These are phyloP conservation scores for Gillenia trifoliata DNA, from an alignment of 306 rosid species.

Conservation along the genomic window DNA sequence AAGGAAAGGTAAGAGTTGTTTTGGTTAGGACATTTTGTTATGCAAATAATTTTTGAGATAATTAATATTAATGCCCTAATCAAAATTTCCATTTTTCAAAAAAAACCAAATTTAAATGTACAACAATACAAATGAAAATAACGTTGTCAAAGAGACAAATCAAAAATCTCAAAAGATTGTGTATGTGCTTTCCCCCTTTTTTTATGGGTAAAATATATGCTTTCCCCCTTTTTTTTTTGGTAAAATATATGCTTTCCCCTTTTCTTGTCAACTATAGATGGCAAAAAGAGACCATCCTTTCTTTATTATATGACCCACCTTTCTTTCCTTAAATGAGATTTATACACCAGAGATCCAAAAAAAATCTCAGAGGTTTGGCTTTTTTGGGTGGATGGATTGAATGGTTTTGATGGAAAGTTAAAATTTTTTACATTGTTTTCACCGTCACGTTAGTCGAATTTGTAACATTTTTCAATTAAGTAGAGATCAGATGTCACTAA, in stretches of 20 bases:
- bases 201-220: too few species aligned
- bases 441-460: rapidly evolving
- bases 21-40: neutral
- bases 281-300: neutral
- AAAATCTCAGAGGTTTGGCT: neutral
- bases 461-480: too few species aligned
- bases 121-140: neutral
- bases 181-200: neutral
- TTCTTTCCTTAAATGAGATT: neutral
- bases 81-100: neutral
- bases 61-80: neutral
- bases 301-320: neutral
- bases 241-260: too few species aligned
- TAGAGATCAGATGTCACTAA: too few species aligned
- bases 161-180: neutral
- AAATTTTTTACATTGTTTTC: too few species aligned
- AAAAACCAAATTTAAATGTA: neutral
- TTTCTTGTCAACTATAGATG: neutral
- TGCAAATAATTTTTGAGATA: neutral
- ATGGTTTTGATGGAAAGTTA: neutral
- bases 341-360: neutral
- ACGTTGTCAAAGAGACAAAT: neutral
- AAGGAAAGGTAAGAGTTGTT: neutral
- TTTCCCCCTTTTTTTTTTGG: neutral
- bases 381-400: neutral